Evolutionary conservation across 2,329 filamentous ascomycete species (phyloP).

Genomic region (Apiospora pterosperma): DNA sequence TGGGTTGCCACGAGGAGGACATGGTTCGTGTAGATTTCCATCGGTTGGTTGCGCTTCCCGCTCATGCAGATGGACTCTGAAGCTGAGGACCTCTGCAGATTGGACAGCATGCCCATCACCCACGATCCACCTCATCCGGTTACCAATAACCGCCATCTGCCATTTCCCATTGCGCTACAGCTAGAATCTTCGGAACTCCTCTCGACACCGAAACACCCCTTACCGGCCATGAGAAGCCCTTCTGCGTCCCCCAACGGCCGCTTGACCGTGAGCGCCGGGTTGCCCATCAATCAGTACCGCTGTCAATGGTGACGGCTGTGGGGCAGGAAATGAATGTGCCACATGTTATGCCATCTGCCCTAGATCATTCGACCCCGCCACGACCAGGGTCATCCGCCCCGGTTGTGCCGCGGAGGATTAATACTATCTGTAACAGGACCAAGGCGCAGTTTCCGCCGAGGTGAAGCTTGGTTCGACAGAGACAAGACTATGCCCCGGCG

Average conservation of each 20-base stretch:
- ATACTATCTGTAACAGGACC: not conserved
- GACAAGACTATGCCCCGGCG: not conserved
- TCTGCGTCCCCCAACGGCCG: not conserved
- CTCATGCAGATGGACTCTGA: not conserved
- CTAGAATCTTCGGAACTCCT: not conserved
- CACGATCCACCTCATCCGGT: not conserved
- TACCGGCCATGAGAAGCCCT: not conserved
- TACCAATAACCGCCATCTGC: not conserved
- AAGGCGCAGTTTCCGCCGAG: not conserved
- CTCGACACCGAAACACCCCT: not conserved
- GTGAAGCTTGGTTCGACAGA: not conserved
- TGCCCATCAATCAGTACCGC: not conserved
- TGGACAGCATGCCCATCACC: not conserved
- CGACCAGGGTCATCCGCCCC: not conserved
- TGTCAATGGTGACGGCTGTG: not conserved
- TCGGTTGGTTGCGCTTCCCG: not conserved
- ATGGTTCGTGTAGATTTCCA: not conserved
- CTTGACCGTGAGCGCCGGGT: not conserved
- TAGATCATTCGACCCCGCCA: not conserved
- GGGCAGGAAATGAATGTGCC: not conserved
- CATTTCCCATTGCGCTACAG: too few species aligned
- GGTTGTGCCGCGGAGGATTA: not conserved
- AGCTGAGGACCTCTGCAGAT: not conserved
- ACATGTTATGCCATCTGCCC: not conserved
- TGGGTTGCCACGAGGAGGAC: too few species aligned